Percentiles rank a stretch among this genome's conserved stretches.
Conservation (phyloP, 768 basidiomycete genomes). For the Exsudoporus frostii region DNA sequence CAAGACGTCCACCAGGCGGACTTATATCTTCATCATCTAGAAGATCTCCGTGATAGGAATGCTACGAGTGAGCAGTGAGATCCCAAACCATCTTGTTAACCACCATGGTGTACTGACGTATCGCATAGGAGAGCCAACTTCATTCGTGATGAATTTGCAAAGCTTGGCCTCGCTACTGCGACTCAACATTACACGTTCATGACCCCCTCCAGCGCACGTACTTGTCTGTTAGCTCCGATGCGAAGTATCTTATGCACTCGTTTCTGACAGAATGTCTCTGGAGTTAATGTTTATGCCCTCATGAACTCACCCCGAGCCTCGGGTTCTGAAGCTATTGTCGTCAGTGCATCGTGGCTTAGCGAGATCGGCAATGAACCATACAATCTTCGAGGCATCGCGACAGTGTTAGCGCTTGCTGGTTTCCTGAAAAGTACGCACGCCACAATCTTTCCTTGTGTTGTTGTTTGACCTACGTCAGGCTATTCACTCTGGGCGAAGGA, state of each 20-base stretch:
- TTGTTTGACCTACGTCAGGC: slow-evolving; percentile 39
- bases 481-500: slow-evolving; percentile 96
- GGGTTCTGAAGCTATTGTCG: slow-evolving; percentile 89
- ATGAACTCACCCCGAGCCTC: slow-evolving; percentile 83
- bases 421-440: slow-evolving; percentile 71
- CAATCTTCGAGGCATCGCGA: slow-evolving; percentile 85
- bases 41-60: slow-evolving; percentile 58
- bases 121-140: slow-evolving; percentile 59
- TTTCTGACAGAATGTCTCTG: slow-evolving; percentile 46
- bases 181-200: slow-evolving; percentile 66
- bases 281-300: slow-evolving; percentile 81
- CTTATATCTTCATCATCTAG: slow-evolving; percentile 67
- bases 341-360: slow-evolving; percentile 90
- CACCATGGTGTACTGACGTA: background rate
- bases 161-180: slow-evolving; percentile 67
- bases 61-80: slow-evolving; percentile 70
- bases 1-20: slow-evolving; percentile 86
- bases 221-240: background rate
- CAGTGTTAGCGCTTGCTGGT: slow-evolving; percentile 77
- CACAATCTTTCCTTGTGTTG: background rate
- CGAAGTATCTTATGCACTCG: background rate
- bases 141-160: slow-evolving; percentile 62
- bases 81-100: slow-evolving; percentile 1
- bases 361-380: slow-evolving; percentile 51
- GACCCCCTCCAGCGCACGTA: slow-evolving; percentile 47